Evolutionary conservation across 306 rosid genomes (phyloP).

Genomic region (Neltuma alba): DNA sequence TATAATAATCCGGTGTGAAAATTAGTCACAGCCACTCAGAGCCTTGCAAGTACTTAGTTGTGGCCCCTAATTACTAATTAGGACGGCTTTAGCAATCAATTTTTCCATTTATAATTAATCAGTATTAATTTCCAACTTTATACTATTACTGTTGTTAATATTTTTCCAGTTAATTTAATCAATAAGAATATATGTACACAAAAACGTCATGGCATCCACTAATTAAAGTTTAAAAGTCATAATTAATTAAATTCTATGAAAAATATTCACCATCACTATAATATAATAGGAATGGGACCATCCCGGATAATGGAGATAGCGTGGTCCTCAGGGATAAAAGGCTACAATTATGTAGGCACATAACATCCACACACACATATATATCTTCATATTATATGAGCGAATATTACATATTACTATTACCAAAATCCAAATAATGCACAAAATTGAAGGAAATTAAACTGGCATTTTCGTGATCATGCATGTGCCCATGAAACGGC

Average conservation of each 20-base stretch:
- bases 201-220: not conserved
- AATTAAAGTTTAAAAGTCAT: not conserved
- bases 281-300: slow-evolving; percentile 39
- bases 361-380: not conserved
- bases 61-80: not conserved
- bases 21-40: not conserved
- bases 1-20: no score
- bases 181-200: not conserved
- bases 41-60: not conserved
- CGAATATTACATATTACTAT: not conserved
- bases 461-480: not conserved
- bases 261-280: not conserved
- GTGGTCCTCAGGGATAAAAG: slow-evolving; percentile 29
- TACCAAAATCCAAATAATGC: not conserved
- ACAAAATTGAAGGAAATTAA: not conserved
- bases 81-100: not conserved
- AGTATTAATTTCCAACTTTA: not conserved
- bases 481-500: slow-evolving; percentile 15
- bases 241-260: not conserved
- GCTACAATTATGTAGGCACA: not conserved
- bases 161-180: no score
- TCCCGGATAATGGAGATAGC: slow-evolving; percentile 14
- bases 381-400: no score
- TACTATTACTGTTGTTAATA: not conserved
- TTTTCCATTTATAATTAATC: not conserved